phyloP scores from a whole-genome alignment of 495 filamentous ascomycete genomes.

The Venustampulla echinocandica region DNA sequence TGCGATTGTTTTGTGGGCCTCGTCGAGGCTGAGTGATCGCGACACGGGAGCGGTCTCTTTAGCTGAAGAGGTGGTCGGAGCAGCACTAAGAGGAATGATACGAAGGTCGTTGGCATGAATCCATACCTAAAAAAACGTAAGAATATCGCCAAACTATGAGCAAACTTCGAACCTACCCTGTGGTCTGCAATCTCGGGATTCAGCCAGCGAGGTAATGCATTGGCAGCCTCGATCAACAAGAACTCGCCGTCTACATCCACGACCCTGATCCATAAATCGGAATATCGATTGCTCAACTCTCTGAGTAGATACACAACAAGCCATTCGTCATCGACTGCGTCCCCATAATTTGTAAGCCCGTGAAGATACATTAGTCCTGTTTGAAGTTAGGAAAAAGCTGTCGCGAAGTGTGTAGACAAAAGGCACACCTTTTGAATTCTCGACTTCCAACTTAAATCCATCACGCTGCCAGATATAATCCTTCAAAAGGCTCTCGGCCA shows the following conservation, averaged over 20 bases:
- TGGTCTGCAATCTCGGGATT: conserved; percentile 85
- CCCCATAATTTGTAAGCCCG: conserved; percentile 76
- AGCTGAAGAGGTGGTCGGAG: conserved; percentile 20
- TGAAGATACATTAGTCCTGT: conserved; percentile 44
- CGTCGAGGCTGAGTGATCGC: conserved; percentile 44
- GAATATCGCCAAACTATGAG: background rate
- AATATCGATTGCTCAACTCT: conserved; percentile 63
- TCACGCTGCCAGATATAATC: conserved; percentile 97
- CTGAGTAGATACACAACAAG: conserved; percentile 86
- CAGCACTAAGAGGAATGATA: conserved; percentile 53
- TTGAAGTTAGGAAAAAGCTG: background rate
- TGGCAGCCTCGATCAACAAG: conserved; percentile 87
- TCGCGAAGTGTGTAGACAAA: background rate
- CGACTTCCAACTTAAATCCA: conserved; percentile 49
- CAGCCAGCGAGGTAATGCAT: conserved; percentile 78
- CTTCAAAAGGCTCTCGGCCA: conserved; percentile 54
- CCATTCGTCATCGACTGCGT: conserved; percentile 97
- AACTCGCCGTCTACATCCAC: conserved; percentile 91
- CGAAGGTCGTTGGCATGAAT: conserved; percentile 63
- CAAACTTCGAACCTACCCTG: conserved; percentile 39
- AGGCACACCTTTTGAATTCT: conserved; percentile 50
- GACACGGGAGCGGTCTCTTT: conserved; percentile 29
- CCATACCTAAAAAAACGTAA: conserved; percentile 48
- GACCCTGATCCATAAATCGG: conserved; percentile 72
- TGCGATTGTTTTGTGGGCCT: conserved; percentile 51